Evolutionary conservation across 1,284 basidiomycete species (phyloP).

Genomic region (Butyriboletus appendiculatus): DNA sequence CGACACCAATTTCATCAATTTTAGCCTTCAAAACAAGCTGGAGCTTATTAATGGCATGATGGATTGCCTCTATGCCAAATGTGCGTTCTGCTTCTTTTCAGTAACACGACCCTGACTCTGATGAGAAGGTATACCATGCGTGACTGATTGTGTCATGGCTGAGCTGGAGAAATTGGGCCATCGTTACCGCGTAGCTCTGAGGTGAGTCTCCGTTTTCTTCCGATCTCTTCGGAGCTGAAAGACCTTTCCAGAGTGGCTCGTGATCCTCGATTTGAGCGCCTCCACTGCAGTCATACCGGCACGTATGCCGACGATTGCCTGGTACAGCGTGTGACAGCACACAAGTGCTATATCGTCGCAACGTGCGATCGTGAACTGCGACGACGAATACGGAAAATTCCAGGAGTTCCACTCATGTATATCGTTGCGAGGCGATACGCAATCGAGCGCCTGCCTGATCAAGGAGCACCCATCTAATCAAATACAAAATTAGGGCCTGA

Average conservation of each 20-base stretch:
- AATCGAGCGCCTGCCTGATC: constrained; percentile 91
- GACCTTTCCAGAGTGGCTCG: constrained; percentile 75
- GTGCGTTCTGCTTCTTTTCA: constrained; percentile 49
- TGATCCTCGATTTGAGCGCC: constrained; percentile 94
- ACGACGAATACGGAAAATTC: constrained; percentile 89
- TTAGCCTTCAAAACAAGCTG: constrained; percentile 97
- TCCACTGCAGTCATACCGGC: constrained; percentile 90
- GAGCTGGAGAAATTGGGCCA: constrained; percentile 98
- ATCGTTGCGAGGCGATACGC: constrained; percentile 90
- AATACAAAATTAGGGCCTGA: not conserved
- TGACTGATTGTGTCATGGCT: constrained; percentile 98
- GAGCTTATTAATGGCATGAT: constrained; percentile 98
- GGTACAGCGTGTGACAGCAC: constrained; percentile 91
- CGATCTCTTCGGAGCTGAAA: not conserved
- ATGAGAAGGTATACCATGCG: constrained; percentile 88
- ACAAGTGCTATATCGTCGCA: constrained; percentile 97
- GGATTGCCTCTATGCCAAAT: constrained; percentile 99
- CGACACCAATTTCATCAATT: constrained; percentile 99
- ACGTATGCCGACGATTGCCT: constrained; percentile 99
- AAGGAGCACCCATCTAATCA: constrained; percentile 64
- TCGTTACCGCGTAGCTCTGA: constrained; percentile 91
- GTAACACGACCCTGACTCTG: constrained; percentile 3
- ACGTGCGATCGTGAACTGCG: constrained; percentile 97
- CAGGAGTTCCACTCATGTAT: constrained; percentile 96
- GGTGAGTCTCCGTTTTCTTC: constrained; percentile 49